Base-by-base conservation (phyloP, 148 eudicot genomes). In the Cornus controversa region DNA sequence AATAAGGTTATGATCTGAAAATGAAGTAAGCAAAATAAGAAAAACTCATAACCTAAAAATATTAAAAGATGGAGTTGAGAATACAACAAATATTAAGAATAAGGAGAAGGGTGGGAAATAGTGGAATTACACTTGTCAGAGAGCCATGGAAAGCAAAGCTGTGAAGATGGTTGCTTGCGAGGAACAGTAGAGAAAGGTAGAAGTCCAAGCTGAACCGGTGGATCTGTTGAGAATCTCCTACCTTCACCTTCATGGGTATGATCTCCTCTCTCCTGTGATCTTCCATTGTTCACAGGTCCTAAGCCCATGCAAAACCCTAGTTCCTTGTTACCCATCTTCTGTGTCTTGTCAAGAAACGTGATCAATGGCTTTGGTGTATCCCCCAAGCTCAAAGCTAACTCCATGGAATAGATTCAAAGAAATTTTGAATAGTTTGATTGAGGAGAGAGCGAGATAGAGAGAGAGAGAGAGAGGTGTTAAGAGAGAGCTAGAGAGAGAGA, bases 381-480 rank as follows among this genome's bases (percentile, higher is more conserved):
- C 31, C 90, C 90, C 65, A 85, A 78, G 80, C 86, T 87, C 82
- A 87, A 70, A 70, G 79, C 90, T 69, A 87, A 77, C 79, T 87
- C 90, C 90, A 86, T 86, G 15, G n/a, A n/a, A n/a, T n/a, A n/a
- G n/a, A n/a, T n/a, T n/a, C n/a, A n/a, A n/a, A n/a, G n/a, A n/a
- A n/a, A n/a, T n/a, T n/a, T n/a, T n/a, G n/a, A n/a, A n/a, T n/a
- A n/a, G 62, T 54, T 54, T 54, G 62, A 67, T 10, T 28, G 26
- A 28, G 36, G 34, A n/a, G 27, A 67, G 34, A 31, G 34, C 2
- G 34, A 31, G 34, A 31, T 0, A 67, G 75, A 66, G 74, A 69
- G 72, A 68, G 53, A 40, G 45, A 40, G 40, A 31, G n/a, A n/a
- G n/a, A n/a, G n/a, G n/a, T n/a, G n/a, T n/a, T n/a, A n/a, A n/a